phyloP scores from a whole-genome alignment of 352 stramenopile genomes.

The Globisporangium iwayamae region DNA sequence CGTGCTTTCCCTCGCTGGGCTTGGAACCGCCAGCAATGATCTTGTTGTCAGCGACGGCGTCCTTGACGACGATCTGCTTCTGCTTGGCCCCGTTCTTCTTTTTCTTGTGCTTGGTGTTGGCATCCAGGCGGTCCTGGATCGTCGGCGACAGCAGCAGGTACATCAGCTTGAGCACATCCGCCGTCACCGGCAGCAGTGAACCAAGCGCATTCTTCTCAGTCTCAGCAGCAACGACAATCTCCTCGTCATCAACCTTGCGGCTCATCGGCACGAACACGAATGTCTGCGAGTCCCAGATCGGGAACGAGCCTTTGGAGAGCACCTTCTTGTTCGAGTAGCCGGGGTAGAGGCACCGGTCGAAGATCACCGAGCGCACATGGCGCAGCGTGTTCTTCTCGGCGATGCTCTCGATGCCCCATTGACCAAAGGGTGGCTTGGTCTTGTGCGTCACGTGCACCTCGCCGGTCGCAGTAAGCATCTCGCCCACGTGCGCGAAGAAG shows the following conservation, averaged over 20 bases:
- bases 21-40: background rate
- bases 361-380: constrained; percentile 82
- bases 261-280: constrained; percentile 86
- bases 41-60: constrained; percentile 2
- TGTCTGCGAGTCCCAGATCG: constrained; percentile 94
- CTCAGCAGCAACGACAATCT: constrained; percentile 5
- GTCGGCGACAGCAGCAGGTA: constrained; percentile 66
- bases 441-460: constrained; percentile 96
- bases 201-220: constrained; percentile 12
- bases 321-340: constrained; percentile 97
- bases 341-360: constrained; percentile 90
- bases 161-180: constrained; percentile 57
- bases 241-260: constrained; percentile 11
- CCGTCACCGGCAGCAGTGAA: constrained; percentile 39
- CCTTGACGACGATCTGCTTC: constrained; percentile 16
- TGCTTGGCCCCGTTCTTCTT: constrained; percentile 25
- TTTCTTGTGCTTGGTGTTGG: constrained; percentile 46
- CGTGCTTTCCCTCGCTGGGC: background rate
- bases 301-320: constrained; percentile 93
- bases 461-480: constrained; percentile 52
- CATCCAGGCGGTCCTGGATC: constrained; percentile 48
- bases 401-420: constrained; percentile 83
- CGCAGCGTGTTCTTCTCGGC: constrained; percentile 40
- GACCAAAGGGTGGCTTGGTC: constrained; percentile 90
- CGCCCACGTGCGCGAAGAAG: constrained; percentile 81